A percentile compares a stretch with the other conserved stretches of the same genome.
Conservation (phyloP, 2,329 filamentous ascomycete species). For the Calonectria naviculata region DNA sequence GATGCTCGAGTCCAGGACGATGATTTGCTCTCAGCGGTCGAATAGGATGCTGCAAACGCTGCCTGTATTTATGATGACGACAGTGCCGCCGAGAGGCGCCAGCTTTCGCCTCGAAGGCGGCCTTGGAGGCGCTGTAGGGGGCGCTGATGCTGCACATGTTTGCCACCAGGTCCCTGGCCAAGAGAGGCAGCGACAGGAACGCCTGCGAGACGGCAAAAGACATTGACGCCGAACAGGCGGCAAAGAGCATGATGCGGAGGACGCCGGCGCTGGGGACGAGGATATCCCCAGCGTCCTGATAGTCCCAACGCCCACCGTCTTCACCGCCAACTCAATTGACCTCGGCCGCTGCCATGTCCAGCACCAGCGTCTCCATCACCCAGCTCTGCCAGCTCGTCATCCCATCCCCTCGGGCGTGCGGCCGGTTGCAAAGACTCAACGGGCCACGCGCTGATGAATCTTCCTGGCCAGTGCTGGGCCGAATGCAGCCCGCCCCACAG, state of each 20-base stretch:
- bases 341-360: conserved; percentile 1
- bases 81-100: not conserved
- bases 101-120: conserved; percentile 19
- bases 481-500: conserved; percentile 20
- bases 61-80: conserved; percentile 15
- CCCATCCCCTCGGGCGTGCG: conserved; percentile 11
- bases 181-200: conserved; percentile 24
- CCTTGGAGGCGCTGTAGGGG: conserved; percentile 19
- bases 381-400: not conserved
- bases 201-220: conserved; percentile 23
- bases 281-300: conserved; percentile 1
- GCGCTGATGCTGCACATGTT: conserved; percentile 17
- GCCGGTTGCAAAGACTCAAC: conserved; percentile 19
- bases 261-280: conserved; percentile 13
- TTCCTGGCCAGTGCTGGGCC: conserved; percentile 17
- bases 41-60: conserved; percentile 9
- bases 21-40: conserved; percentile 8
- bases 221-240: conserved; percentile 19
- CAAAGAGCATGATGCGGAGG: conserved; percentile 20
- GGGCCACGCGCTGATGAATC: conserved; percentile 11
- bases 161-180: conserved; percentile 12
- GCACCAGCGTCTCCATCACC: conserved; percentile 4
- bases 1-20: conserved; percentile 13
- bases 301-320: not conserved
- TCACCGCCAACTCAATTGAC: not conserved